A percentile compares a stretch with the other conserved stretches of the same genome.
phyloP scores from a whole-genome alignment of 1,139 yeast species.

The Pichia sorboxylosa region DNA sequence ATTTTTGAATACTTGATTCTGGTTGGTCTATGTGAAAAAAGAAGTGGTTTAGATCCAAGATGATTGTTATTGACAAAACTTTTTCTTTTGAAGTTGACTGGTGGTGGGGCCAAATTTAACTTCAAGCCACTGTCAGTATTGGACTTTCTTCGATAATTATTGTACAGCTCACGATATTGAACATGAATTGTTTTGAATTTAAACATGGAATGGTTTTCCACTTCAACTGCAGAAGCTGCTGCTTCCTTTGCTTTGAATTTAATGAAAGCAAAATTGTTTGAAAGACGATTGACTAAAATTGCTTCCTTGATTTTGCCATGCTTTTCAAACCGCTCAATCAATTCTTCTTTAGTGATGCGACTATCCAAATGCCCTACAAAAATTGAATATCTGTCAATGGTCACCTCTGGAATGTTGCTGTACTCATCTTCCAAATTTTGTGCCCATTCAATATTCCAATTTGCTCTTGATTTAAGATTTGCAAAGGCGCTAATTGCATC shows the following conservation, averaged over 20 bases:
- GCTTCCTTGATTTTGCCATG: slow-evolving; percentile 55
- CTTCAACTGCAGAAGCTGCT: slow-evolving; percentile 73
- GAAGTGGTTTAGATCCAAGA: too few species aligned
- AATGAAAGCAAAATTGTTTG: slow-evolving; percentile 61
- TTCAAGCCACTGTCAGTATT: slow-evolving; percentile 25
- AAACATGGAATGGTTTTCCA: slow-evolving; percentile 70
- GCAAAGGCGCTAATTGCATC: slow-evolving; percentile 88
- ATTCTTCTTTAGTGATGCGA: slow-evolving; percentile 41
- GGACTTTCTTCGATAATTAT: slow-evolving; percentile 20
- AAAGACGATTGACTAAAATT: slow-evolving; percentile 39
- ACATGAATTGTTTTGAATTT: slow-evolving; percentile 70
- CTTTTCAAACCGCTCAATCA: slow-evolving; percentile 44
- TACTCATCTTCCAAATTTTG: slow-evolving; percentile 51
- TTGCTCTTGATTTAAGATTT: slow-evolving; percentile 39
- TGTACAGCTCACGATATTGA: slow-evolving; percentile 60
- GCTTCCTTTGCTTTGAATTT: slow-evolving; percentile 52
- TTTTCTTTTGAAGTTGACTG: slow-evolving; percentile 39
- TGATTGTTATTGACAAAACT: too few species aligned
- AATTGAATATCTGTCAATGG: slow-evolving; percentile 59
- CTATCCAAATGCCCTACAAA: slow-evolving; percentile 65
- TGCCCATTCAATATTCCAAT: slow-evolving; percentile 69
- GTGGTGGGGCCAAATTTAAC: slow-evolving; percentile 61
- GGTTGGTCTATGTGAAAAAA: too few species aligned
- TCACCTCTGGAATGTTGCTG: slow-evolving; percentile 24
- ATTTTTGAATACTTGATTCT: too few species aligned